These are phyloP conservation scores for Pichia exigua DNA, from an alignment of 805 yeast genomes.

Conservation along the genomic window DNA sequence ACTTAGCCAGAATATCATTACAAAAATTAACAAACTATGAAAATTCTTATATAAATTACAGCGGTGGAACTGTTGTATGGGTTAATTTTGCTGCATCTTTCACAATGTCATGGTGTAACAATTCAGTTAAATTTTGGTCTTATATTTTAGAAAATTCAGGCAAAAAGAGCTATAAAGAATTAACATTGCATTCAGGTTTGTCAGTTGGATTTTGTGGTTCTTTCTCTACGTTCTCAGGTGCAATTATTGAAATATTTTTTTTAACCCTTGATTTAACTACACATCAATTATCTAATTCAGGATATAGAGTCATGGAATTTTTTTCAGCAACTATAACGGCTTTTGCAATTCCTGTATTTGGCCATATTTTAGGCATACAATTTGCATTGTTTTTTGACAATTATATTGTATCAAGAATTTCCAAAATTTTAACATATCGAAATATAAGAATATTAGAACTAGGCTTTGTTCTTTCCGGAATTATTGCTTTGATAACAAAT, in stretches of 20 bases:
- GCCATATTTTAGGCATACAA: slow-evolving; percentile 53
- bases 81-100: slow-evolving; percentile 68
- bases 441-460: slow-evolving; percentile 11
- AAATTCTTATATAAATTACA: slow-evolving; percentile 13
- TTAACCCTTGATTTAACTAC: slow-evolving; percentile 36
- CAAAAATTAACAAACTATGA: slow-evolving; percentile 12
- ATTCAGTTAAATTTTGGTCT: slow-evolving; percentile 13
- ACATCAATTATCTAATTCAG: slow-evolving; percentile 45
- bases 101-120: slow-evolving; percentile 45
- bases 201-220: slow-evolving; percentile 84
- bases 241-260: slow-evolving; percentile 47
- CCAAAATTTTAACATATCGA: slow-evolving; percentile 7
- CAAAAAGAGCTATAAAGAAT: slow-evolving; percentile 29
- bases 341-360: slow-evolving; percentile 51
- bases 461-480: slow-evolving; percentile 15
- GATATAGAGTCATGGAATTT: slow-evolving; percentile 74
- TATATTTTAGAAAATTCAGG: slow-evolving; percentile 4
- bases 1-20: slow-evolving; percentile 11
- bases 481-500: slow-evolving; percentile 29
- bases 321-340: slow-evolving; percentile 56
- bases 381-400: slow-evolving; percentile 16
- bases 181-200: slow-evolving; percentile 49
- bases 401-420: slow-evolving; percentile 5
- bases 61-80: slow-evolving; percentile 47
- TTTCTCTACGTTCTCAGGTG: slow-evolving; percentile 67